Base-by-base conservation (phyloP, 306 rosid species). In the Crotalaria pallida region DNA sequence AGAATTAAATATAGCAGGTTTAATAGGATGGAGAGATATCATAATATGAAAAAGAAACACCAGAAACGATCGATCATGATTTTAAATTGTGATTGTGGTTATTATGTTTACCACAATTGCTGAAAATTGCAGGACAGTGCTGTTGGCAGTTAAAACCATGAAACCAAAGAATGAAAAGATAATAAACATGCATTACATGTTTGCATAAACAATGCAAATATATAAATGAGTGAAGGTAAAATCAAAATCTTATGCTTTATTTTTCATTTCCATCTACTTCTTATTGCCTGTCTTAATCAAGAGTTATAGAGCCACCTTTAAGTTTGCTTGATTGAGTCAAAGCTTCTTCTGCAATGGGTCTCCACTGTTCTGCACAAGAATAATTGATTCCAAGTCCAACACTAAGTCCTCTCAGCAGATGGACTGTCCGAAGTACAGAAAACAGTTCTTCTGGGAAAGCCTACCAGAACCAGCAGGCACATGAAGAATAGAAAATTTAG, bases 331-430 rank as follows among this genome's bases (percentile, higher is more conserved):
- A 89, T 45, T 23, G 80, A 69, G 10, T 74, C 77, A 90, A 71
- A 70, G 94, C 97, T 88, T 91, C 99, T 81, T 88, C 95, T 13
- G 96, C 99, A 51, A 94, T 71, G 65, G 99, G 91, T 71, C 88
- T 82, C 99, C 99, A 94, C 69, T 94, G 97, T 84, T 94, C 95
- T 0, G 99, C 95, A 60, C 97, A 91, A 31, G 99, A 94, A 82
- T 85, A 89, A 76, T 94, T 91, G 88, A 94, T 84, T 82, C 97
- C 97, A 23, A 94, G 84, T 65, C 99, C 99, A 71, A 91, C 96
- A 7, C 97, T 94, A 38, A 94, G 92, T 73, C 99, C 99, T 82
- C 99, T 88, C 70, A 91, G 82, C 29, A 94, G 90, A 76, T 86
- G 99, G 50, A 94, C 96, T 0, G 97, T 94, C 72, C 97, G 82